Percentiles rank a stretch among this genome's conserved stretches.
phyloP scores from a whole-genome alignment of 208 protist genomes.

The Angomonas deanei region DNA sequence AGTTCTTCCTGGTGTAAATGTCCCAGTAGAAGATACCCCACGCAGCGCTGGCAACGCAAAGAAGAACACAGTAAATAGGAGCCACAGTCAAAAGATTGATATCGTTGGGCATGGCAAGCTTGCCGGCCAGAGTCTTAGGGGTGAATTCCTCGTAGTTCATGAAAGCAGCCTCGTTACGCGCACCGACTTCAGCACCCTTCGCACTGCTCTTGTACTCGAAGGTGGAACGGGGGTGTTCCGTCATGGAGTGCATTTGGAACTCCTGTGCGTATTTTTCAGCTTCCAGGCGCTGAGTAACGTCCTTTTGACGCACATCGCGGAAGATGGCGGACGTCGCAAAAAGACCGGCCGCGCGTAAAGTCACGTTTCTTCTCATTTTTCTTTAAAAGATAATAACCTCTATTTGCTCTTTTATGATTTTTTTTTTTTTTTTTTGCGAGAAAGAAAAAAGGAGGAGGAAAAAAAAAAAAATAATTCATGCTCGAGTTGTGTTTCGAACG shows the following conservation, averaged over 20 bases:
- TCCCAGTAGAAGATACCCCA: slow-evolving; percentile 89
- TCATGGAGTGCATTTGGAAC: slow-evolving; percentile 66
- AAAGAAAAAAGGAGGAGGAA: neutral
- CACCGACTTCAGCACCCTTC: slow-evolving; percentile 80
- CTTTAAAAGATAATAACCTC: slow-evolving; percentile 3
- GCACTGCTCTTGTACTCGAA: slow-evolving; percentile 68
- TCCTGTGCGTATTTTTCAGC: slow-evolving; percentile 29
- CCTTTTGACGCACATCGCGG: slow-evolving; percentile 20
- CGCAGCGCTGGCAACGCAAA: slow-evolving; percentile 44
- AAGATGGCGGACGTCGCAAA: slow-evolving; percentile 18
- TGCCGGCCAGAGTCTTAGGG: slow-evolving; percentile 40
- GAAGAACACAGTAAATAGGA: slow-evolving; percentile 55
- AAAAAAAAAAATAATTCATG: neutral
- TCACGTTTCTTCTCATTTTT: slow-evolving; percentile 1
- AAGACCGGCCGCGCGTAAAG: slow-evolving; percentile 14
- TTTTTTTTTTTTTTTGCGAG: neutral
- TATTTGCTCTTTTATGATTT: neutral
- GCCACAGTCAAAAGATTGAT: slow-evolving; percentile 76
- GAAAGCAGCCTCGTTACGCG: slow-evolving; percentile 82
- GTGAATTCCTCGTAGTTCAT: slow-evolving; percentile 78
- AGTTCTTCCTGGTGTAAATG: slow-evolving; percentile 70
- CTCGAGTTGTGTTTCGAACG: neutral
- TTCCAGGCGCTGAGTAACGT: slow-evolving; percentile 27
- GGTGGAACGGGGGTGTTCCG: slow-evolving; percentile 43
- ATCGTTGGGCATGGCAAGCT: slow-evolving; percentile 61